Percentiles rank a stretch among this genome's conserved stretches.
phyloP scores from a whole-genome alignment of 441 rosid species.

The Hypseocharis bilobata region DNA sequence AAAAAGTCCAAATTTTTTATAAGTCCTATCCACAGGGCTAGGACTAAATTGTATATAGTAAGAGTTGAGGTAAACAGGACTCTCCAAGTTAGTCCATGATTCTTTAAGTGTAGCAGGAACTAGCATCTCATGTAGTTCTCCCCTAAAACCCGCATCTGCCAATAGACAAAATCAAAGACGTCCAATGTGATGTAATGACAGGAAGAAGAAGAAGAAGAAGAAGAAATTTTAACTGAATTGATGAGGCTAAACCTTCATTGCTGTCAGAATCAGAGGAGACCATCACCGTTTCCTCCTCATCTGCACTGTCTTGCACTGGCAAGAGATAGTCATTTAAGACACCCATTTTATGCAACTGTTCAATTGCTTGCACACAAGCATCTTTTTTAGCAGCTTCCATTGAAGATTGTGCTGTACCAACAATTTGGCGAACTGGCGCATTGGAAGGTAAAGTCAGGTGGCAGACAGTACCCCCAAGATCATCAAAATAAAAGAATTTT shows the following conservation, averaged over 20 bases:
- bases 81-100: constrained; percentile 41
- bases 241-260: constrained; percentile 43
- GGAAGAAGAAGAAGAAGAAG: constrained; percentile 5
- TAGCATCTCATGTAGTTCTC: constrained; percentile 69
- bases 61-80: constrained; percentile 37
- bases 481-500: constrained; percentile 60
- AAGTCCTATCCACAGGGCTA: constrained; percentile 67
- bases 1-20: constrained; percentile 74
- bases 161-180: constrained; percentile 23
- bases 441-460: constrained; percentile 64
- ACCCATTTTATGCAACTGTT: constrained; percentile 71
- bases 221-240: constrained; percentile 8
- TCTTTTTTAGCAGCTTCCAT: constrained; percentile 75
- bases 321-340: constrained; percentile 63
- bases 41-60: constrained; percentile 64
- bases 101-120: constrained; percentile 58
- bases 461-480: constrained; percentile 65
- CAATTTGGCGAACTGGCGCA: constrained; percentile 61
- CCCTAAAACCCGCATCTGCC: constrained; percentile 50
- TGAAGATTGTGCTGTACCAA: constrained; percentile 52
- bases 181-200: constrained; percentile 2
- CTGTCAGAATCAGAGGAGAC: constrained; percentile 32
- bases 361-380: constrained; percentile 74
- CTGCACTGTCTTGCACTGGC: constrained; percentile 36
- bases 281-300: constrained; percentile 34